Conservation (phyloP, 371 early-diverging fungal genomes). For the Rhizopus delemar region DNA sequence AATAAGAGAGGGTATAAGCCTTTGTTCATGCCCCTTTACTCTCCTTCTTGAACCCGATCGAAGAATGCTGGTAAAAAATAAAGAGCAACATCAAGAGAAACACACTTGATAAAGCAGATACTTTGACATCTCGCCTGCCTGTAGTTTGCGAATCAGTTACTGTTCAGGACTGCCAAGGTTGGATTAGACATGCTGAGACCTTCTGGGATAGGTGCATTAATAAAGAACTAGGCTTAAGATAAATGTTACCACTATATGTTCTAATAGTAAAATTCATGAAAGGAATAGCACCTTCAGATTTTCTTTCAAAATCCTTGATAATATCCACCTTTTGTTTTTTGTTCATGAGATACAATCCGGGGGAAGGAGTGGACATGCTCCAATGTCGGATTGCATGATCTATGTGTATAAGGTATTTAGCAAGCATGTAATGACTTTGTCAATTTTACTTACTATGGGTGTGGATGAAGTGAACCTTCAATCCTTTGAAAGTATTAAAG, state of each 20-base stretch:
- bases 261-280: slow-evolving; percentile 11
- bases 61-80: slow-evolving; percentile 12
- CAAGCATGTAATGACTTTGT: slow-evolving; percentile 10
- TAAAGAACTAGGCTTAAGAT: no score
- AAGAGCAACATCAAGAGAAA: slow-evolving; percentile 3
- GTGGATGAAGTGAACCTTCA: slow-evolving; percentile 18
- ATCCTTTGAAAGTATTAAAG: slow-evolving; percentile 13
- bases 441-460: slow-evolving; percentile 15
- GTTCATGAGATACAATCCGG: slow-evolving; percentile 14
- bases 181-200: slow-evolving; percentile 3
- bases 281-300: slow-evolving; percentile 11
- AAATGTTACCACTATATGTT: background rate
- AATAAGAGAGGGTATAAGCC: slow-evolving; percentile 9
- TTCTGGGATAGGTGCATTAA: slow-evolving; percentile 1
- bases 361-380: slow-evolving; percentile 15
- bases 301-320: slow-evolving; percentile 6
- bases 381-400: slow-evolving; percentile 15
- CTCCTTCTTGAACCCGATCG: slow-evolving; percentile 10
- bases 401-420: slow-evolving; percentile 9
- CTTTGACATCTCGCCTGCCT: background rate
- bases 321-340: slow-evolving; percentile 17
- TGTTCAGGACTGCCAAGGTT: background rate
- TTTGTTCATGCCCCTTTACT: slow-evolving; percentile 14
- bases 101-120: background rate
- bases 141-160: background rate